phyloP scores from a whole-genome alignment of 2,329 filamentous ascomycete genomes.

The Chaetomium olivaceum region DNA sequence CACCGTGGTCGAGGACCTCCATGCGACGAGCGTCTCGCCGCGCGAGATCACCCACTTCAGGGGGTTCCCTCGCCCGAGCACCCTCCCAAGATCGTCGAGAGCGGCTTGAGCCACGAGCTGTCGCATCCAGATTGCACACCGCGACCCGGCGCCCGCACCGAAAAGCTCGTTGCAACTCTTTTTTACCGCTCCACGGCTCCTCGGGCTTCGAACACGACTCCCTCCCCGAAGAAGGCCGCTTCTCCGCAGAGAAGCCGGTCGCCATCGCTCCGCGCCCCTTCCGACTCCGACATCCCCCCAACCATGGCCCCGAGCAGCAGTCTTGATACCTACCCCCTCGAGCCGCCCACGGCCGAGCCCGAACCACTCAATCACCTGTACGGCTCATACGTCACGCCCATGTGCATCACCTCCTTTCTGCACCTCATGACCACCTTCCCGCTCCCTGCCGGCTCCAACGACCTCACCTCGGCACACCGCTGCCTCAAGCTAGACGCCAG shows the following conservation, averaged over 20 bases:
- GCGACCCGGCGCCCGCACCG: slow-evolving; percentile 47
- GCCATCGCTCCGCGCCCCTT: slow-evolving; percentile 36
- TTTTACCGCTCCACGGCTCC: slow-evolving; percentile 56
- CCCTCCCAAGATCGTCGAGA: slow-evolving; percentile 62
- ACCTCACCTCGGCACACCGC: slow-evolving; percentile 62
- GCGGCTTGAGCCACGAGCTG: slow-evolving; percentile 61
- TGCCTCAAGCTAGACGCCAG: slow-evolving; percentile 57
- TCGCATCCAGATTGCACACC: slow-evolving; percentile 65
- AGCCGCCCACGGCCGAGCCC: slow-evolving; percentile 57
- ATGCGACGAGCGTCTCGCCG: slow-evolving; percentile 42
- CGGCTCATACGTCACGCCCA: slow-evolving; percentile 64
- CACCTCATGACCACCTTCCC: slow-evolving; percentile 66
- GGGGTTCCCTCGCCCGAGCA: slow-evolving; percentile 61
- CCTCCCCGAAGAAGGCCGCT: slow-evolving; percentile 41
- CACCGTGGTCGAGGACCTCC: slow-evolving; percentile 61
- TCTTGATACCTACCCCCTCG: slow-evolving; percentile 60
- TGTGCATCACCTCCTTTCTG: slow-evolving; percentile 66
- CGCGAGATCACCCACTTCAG: slow-evolving; percentile 52
- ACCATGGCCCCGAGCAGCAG: slow-evolving; percentile 62
- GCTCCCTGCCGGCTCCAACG: slow-evolving; percentile 51
- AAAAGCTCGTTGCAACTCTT: slow-evolving; percentile 61
- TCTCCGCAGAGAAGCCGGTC: slow-evolving; percentile 30
- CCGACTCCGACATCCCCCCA: slow-evolving; percentile 47
- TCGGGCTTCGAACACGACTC: slow-evolving; percentile 38
- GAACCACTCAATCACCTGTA: slow-evolving; percentile 66